phyloP scores from a whole-genome alignment of 768 basidiomycete species.

The Russula sp. region DNA sequence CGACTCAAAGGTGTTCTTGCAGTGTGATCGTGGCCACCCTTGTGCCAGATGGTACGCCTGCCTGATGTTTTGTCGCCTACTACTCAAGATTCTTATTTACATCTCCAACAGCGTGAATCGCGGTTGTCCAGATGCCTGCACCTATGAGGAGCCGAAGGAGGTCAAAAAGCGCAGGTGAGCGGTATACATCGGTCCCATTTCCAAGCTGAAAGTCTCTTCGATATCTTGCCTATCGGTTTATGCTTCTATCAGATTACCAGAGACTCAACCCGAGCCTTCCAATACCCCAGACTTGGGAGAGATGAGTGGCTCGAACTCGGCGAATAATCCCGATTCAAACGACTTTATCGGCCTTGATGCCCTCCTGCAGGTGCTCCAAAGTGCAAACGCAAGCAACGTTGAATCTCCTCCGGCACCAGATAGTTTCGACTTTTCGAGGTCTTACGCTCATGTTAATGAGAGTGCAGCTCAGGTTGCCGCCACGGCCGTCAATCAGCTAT shows the following conservation, averaged over 20 bases:
- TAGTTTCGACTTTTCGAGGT: conserved; percentile 8
- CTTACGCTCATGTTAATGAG: conserved; percentile 13
- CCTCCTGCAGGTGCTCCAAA: conserved; percentile 30
- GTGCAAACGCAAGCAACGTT: conserved; percentile 2
- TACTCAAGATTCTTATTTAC: background rate
- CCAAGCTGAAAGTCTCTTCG: background rate
- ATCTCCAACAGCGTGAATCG: conserved; percentile 25
- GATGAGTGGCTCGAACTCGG: conserved; percentile 6
- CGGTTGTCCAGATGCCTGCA: conserved; percentile 28
- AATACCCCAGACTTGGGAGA: conserved; percentile 13
- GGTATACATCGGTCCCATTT: background rate
- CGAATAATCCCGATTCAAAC: conserved; percentile 19
- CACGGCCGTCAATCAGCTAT: conserved; percentile 28
- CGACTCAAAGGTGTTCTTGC: background rate
- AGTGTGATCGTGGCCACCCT: conserved; percentile 34
- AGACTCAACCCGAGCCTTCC: background rate
- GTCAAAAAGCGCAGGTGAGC: conserved; percentile 25
- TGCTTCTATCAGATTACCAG: conserved; percentile 13
- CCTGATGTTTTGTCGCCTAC: background rate
- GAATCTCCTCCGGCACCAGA: background rate
- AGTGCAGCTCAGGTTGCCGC: conserved; percentile 29
- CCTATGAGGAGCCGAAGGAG: conserved; percentile 29
- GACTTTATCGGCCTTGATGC: conserved; percentile 29
- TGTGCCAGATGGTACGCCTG: conserved; percentile 32
- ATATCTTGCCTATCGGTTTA: background rate